These are phyloP conservation scores for Aspergillus sp. DNA, from an alignment of 2,329 filamentous ascomycete species.

Conservation along the genomic window DNA sequence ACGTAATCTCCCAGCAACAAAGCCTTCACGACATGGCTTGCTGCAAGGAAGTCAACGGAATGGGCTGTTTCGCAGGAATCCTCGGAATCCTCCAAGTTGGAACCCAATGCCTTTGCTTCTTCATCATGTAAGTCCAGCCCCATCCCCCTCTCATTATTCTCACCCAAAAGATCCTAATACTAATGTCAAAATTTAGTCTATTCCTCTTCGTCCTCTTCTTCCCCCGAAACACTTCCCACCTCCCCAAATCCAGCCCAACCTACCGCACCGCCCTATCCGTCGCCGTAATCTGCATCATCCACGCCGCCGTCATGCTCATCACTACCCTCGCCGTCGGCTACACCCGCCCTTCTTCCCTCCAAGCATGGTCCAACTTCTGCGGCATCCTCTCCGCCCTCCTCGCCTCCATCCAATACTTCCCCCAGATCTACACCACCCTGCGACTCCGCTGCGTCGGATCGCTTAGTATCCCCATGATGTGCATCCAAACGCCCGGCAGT, in stretches of 20 bases:
- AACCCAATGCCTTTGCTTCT: constrained; percentile 89
- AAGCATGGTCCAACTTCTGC: constrained; percentile 80
- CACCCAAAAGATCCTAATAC: too few species aligned
- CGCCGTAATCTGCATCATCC: constrained; percentile 69
- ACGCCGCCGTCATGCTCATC: constrained; percentile 70
- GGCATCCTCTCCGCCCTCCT: constrained; percentile 77
- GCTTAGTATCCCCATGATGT: constrained; percentile 96
- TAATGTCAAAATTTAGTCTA: constrained; percentile 58
- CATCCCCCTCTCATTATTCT: background rate
- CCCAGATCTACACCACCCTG: constrained; percentile 93
- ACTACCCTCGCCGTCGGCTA: constrained; percentile 67
- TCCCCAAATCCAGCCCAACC: constrained; percentile 59
- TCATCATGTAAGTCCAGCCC: constrained; percentile 70
- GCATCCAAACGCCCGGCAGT: constrained; percentile 92
- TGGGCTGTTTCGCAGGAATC: constrained; percentile 82
- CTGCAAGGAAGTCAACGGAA: constrained; percentile 76
- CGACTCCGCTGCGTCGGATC: constrained; percentile 82
- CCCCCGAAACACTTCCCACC: constrained; percentile 62
- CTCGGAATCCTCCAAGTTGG: constrained; percentile 90
- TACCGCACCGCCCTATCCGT: constrained; percentile 80
- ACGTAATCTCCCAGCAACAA: constrained; percentile 84
- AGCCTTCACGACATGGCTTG: constrained; percentile 82
- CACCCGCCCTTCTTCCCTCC: constrained; percentile 64
- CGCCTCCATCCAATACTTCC: constrained; percentile 87
- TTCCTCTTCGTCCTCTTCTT: constrained; percentile 95